Percentiles rank a stretch among this genome's conserved stretches.
phyloP scores from a whole-genome alignment of 768 basidiomycete species.

The Kwoniella pini region DNA sequence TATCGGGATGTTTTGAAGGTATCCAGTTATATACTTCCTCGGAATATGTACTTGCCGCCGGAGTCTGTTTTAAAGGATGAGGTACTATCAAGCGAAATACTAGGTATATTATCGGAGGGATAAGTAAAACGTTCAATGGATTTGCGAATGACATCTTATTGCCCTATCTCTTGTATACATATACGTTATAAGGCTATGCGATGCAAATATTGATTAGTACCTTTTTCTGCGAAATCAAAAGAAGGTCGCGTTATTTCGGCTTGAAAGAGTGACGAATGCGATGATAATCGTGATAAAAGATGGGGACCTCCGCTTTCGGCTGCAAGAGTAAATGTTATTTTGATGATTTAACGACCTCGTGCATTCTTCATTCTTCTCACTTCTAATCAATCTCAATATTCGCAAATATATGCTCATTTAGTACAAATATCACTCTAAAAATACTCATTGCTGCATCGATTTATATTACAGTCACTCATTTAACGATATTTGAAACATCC shows the following conservation, averaged over 20 bases:
- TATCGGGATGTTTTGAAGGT: conserved; percentile 77
- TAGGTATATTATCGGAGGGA: conserved; percentile 43
- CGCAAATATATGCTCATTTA: too few species aligned
- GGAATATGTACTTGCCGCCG: conserved; percentile 61
- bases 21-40: conserved; percentile 88
- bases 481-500: too few species aligned
- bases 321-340: too few species aligned
- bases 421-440: too few species aligned
- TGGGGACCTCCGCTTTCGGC: conserved; percentile 6
- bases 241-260: conserved; percentile 8
- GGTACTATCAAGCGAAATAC: conserved; percentile 64
- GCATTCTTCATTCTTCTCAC: not conserved
- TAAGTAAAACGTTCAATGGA: conserved; percentile 44
- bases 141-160: conserved; percentile 44
- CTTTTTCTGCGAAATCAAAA: not conserved
- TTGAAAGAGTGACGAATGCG: conserved; percentile 8
- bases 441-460: too few species aligned
- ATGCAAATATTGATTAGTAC: not conserved
- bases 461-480: conserved; percentile 2
- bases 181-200: not conserved
- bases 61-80: not conserved
- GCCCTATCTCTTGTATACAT: too few species aligned
- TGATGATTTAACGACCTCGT: not conserved
- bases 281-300: not conserved
- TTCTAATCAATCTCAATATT: not conserved